Evolutionary conservation across 2,329 filamentous ascomycete species (phyloP).

Genomic region (Colletotrichum sp.): DNA sequence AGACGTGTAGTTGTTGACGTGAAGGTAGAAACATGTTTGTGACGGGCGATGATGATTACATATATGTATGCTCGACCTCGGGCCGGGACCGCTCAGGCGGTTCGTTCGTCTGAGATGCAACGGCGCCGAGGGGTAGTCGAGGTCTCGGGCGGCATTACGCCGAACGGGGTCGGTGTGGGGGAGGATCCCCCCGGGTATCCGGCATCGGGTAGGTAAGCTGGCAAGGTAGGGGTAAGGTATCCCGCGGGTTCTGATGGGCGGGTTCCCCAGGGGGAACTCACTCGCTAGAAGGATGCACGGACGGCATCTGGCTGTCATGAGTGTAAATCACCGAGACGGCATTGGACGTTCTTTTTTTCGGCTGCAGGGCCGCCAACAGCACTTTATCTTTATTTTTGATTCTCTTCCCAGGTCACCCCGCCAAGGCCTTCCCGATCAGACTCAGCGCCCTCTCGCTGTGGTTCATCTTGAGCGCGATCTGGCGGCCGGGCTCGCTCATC

Average conservation of each 20-base stretch:
- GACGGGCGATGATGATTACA: background rate
- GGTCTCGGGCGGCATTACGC: conserved; percentile 14
- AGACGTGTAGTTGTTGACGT: background rate
- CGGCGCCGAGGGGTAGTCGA: background rate
- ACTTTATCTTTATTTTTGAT: background rate
- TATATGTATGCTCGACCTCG: background rate
- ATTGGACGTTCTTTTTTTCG: background rate
- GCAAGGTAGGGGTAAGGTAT: background rate
- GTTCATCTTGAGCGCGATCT: conserved; percentile 69
- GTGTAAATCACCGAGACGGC: background rate
- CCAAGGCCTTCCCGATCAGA: conserved; percentile 68
- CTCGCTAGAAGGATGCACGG: conserved; percentile 14
- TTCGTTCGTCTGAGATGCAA: background rate
- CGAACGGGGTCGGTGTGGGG: conserved; percentile 4
- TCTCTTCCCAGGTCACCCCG: background rate
- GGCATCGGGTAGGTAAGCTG: background rate
- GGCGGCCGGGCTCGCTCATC: conserved; percentile 69
- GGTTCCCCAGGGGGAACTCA: background rate
- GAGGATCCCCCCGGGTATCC: background rate
- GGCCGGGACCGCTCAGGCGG: background rate
- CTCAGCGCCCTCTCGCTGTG: conserved; percentile 66
- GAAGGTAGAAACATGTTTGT: background rate
- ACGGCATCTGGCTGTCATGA: background rate
- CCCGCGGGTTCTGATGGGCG: background rate
- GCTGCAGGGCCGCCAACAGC: background rate